phyloP scores from a whole-genome alignment of 768 basidiomycete species.

The Termitomyces sp. region DNA sequence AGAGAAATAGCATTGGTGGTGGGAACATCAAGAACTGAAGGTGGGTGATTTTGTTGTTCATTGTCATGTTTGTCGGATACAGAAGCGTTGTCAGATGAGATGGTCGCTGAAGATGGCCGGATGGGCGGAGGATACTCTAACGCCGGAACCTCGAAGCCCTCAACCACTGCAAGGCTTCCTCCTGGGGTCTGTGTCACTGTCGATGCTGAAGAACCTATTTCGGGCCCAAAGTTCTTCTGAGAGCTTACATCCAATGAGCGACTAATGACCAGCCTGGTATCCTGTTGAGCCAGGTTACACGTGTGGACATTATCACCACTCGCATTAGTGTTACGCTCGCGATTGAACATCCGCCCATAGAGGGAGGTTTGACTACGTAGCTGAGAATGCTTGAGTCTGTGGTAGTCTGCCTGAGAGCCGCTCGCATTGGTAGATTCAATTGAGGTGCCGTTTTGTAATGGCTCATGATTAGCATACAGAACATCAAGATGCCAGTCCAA shows the following conservation, averaged over 20 bases:
- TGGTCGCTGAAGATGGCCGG: not conserved
- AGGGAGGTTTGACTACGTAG: no score
- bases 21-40: not conserved
- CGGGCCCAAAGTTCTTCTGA: not conserved
- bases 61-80: not conserved
- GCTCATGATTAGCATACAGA: constrained; percentile 13
- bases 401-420: not conserved
- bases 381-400: not conserved
- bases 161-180: no score
- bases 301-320: no score
- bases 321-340: no score
- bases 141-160: not conserved
- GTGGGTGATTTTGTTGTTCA: not conserved
- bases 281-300: not conserved
- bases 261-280: not conserved
- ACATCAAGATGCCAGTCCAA: constrained; percentile 46
- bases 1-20: not conserved
- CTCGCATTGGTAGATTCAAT: not conserved
- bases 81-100: not conserved
- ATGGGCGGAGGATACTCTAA: no score
- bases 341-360: no score
- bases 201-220: not conserved
- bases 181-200: no score
- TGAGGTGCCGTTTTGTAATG: not conserved
- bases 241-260: not conserved